Percentiles rank a stretch among this genome's conserved stretches.
Evolutionary conservation across 225 moss, liverwort and hornwort genomes (phyloP).

Genomic region (Pleurozium schreberi): DNA sequence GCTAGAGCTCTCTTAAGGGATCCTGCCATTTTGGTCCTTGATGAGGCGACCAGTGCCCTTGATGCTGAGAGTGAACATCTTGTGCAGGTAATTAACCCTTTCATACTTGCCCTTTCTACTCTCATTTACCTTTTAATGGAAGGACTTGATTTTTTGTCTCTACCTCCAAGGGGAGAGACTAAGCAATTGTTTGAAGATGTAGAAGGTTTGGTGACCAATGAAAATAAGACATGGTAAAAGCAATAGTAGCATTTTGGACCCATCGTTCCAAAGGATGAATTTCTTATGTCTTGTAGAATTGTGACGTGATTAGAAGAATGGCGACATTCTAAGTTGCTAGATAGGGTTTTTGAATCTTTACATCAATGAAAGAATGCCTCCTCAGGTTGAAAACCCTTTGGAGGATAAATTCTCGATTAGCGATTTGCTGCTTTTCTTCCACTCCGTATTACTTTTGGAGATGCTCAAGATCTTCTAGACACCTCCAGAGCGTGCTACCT

Average conservation of each 20-base stretch:
- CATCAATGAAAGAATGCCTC: no score
- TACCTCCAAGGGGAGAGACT: background rate
- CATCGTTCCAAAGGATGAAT: background rate
- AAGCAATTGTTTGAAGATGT: background rate
- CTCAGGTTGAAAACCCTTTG: background rate
- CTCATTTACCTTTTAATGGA: background rate
- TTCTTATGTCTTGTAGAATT: background rate
- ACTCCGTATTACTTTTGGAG: background rate
- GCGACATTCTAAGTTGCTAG: background rate
- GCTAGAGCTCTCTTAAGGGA: slow-evolving; percentile 88
- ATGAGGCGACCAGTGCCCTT: slow-evolving; percentile 98
- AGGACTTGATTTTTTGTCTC: background rate
- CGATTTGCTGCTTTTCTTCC: background rate
- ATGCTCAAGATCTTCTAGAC: background rate
- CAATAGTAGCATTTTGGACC: background rate
- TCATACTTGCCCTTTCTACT: background rate
- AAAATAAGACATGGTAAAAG: background rate
- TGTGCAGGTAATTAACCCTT: slow-evolving; percentile 59
- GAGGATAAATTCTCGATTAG: background rate
- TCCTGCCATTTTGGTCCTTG: slow-evolving; percentile 77
- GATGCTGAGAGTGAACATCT: slow-evolving; percentile 98
- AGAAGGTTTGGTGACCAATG: background rate
- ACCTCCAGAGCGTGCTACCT: background rate
- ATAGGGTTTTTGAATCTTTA: background rate
- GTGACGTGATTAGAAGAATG: background rate